Evolutionary conservation across 208 protist genomes (phyloP), one percentile per base, ranked within the genome.

Genomic region (Trichomonas tenax): DNA sequence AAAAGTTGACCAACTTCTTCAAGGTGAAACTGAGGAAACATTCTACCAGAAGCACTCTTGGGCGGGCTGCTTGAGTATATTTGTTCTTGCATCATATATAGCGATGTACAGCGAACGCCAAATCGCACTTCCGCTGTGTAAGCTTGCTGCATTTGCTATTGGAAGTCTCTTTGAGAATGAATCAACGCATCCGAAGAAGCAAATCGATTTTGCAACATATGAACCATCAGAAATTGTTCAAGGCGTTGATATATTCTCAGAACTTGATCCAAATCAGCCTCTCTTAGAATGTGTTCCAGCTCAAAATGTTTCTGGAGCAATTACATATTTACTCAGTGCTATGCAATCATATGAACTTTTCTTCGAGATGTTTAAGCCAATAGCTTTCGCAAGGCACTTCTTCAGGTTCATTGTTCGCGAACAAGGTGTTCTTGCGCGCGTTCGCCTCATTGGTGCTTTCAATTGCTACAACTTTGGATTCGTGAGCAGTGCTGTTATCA

Each of bases 1-100:
- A 51, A 93, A 93, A 93, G 44, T 93, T 51, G n/a, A 51, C 45
- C 86, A 93, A 51, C 44, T 93, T 51, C 31, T 93, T 6, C 14
- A 48, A 38, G 46, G 46, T 11, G 44, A 58, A 51, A 93, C 86
- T 17, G 44, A 93, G 38, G 86, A 93, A 23, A 3, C 15, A 51
- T 93, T 93, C 36, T 93, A 93, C 46, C 86, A 93, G 21, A 93
- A 58, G 17, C 86, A 93, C 51, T 93, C 86, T 38, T 93, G 86
- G 86, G 11, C 86, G 1, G 86, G 86, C 10, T 93, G 86, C 46
- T 38, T 93, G 10, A 48, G 40, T 21, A 93, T 93, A 38, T 34
- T 41, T 51, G 17, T 93, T 2, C n/a, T 93, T 17, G n/a, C 44
- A 34, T 36, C 26, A 17, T 93, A 38, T 15, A 93, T 93, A 49